These are phyloP conservation scores for Moringa oleifera DNA, from an alignment of 345 rosid genomes.

Conservation along the genomic window DNA sequence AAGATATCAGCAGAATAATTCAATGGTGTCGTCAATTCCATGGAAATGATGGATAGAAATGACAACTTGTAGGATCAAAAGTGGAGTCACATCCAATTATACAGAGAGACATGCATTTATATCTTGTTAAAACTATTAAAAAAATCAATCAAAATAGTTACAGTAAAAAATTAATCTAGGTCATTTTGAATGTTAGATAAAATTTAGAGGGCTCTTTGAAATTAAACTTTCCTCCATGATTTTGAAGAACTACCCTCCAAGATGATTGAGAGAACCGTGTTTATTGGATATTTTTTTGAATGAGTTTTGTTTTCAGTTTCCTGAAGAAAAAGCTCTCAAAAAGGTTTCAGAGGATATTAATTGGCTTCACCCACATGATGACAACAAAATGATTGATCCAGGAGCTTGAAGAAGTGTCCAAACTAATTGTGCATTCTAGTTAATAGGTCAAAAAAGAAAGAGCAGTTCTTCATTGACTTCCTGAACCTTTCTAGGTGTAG, in stretches of 20 bases:
- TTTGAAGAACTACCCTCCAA: too few species aligned
- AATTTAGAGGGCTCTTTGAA: too few species aligned
- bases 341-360: too few species aligned
- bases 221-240: too few species aligned
- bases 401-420: background rate
- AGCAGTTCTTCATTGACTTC: background rate
- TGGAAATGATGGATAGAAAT: conserved; percentile 16
- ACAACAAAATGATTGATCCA: background rate
- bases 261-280: too few species aligned
- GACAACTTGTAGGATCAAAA: conserved; percentile 18
- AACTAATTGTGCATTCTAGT: background rate
- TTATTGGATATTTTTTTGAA: too few species aligned
- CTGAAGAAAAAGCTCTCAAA: too few species aligned
- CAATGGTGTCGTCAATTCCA: conserved; percentile 18
- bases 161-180: background rate
- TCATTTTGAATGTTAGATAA: background rate
- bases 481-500: background rate
- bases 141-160: background rate
- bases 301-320: too few species aligned
- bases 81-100: conserved; percentile 22
- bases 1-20: conserved; percentile 4
- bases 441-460: background rate
- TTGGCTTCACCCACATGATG: background rate
- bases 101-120: too few species aligned
- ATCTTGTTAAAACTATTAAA: too few species aligned